A percentile compares a stretch with the other conserved stretches of the same genome.
Conservation (phyloP, 2,329 filamentous ascomycete genomes). For the Claviceps humidiphila region DNA sequence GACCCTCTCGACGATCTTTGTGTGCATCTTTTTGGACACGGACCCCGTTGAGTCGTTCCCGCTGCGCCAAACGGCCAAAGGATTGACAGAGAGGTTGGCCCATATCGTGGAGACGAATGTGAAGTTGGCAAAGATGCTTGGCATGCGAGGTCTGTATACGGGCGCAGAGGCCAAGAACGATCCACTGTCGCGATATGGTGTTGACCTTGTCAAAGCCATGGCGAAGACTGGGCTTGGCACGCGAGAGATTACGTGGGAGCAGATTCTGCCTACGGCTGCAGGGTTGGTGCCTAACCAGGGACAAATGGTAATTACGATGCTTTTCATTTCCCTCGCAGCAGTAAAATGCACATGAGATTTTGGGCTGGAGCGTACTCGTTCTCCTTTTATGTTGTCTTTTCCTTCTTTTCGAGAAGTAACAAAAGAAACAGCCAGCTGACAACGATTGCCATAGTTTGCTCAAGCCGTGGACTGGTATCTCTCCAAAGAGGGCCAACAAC, state of each 20-base stretch:
- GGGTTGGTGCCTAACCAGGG: constrained; percentile 59
- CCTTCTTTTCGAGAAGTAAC: not conserved
- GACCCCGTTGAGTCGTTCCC: constrained; percentile 56
- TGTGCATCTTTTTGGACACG: constrained; percentile 50
- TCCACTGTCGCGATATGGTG: constrained; percentile 49
- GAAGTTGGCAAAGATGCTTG: constrained; percentile 36
- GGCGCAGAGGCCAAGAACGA: constrained; percentile 35
- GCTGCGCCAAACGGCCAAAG: constrained; percentile 43
- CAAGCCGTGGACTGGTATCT: constrained; percentile 64
- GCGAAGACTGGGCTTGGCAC: constrained; percentile 48
- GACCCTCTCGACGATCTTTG: constrained; percentile 52
- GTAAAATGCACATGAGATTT: too few relatives aligned
- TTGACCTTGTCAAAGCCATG: constrained; percentile 50
- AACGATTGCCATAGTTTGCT: constrained; percentile 37
- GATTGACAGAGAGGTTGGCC: constrained; percentile 45
- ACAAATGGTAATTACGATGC: constrained; percentile 38
- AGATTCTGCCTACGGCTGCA: constrained; percentile 54
- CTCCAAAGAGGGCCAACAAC: constrained; percentile 35
- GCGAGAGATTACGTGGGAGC: constrained; percentile 56
- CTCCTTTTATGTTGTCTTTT: not conserved
- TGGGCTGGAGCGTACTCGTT: not conserved
- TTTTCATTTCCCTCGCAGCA: too few relatives aligned
- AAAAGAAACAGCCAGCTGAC: not conserved
- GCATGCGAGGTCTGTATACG: constrained; percentile 34
- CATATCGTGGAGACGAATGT: constrained; percentile 50